Evolutionary conservation across 805 yeast genomes (phyloP).

Genomic region (Yamadazyma scolyti): DNA sequence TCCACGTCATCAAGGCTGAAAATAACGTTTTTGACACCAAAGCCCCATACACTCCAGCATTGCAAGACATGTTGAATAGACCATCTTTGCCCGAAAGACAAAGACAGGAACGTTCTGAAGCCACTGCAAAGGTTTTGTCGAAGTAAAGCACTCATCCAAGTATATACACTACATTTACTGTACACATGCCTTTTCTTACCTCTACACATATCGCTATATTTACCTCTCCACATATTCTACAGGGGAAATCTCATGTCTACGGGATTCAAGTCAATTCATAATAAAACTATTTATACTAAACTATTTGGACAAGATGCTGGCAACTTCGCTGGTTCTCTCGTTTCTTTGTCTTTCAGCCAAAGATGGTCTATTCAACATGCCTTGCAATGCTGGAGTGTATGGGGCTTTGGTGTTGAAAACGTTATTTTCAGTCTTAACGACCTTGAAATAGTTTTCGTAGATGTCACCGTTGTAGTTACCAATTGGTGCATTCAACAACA

Average conservation of each 20-base stretch:
- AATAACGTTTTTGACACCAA: constrained; percentile 53
- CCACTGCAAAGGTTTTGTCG: too few species aligned
- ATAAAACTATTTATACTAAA: too few species aligned
- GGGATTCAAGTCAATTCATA: too few species aligned
- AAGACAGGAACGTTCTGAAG: constrained; percentile 29
- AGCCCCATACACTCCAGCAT: constrained; percentile 53
- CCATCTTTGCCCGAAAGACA: constrained; percentile 29
- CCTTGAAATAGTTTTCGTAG: constrained; percentile 39
- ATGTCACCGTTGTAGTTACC: constrained; percentile 43
- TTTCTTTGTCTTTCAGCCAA: constrained; percentile 34
- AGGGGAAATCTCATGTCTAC: too few species aligned
- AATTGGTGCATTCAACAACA: constrained; percentile 38
- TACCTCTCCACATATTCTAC: too few species aligned
- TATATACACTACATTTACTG: too few species aligned
- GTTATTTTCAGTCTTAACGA: constrained; percentile 32
- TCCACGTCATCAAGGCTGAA: constrained; percentile 44
- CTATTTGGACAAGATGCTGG: constrained; percentile 25
- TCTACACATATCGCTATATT: too few species aligned
- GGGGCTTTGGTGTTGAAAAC: constrained; percentile 38
- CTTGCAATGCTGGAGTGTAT: constrained; percentile 33
- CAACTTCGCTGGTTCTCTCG: constrained; percentile 34
- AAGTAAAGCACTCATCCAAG: too few species aligned
- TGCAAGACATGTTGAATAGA: constrained; percentile 33
- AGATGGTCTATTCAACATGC: constrained; percentile 37
- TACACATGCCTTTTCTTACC: too few species aligned